Evolutionary conservation across 2,329 filamentous ascomycete species (phyloP).

Genomic region (Penicillium paneum): DNA sequence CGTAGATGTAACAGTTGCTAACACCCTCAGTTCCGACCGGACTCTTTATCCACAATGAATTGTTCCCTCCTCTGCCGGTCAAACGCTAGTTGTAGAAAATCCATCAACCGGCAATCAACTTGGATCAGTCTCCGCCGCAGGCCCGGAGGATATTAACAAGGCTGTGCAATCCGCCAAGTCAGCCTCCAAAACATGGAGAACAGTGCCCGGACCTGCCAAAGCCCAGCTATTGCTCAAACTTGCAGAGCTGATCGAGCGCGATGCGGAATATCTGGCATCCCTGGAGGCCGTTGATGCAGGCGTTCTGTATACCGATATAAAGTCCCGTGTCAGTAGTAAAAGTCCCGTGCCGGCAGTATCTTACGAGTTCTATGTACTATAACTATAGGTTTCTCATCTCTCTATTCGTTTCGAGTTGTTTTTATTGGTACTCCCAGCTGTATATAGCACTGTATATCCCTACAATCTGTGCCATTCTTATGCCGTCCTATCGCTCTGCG

Average conservation of each 20-base stretch:
- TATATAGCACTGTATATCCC: not conserved
- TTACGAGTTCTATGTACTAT: not conserved
- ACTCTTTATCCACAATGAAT: slow-evolving; percentile 31
- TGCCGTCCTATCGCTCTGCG: not conserved
- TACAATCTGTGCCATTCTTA: not conserved
- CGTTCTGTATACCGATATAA: slow-evolving; percentile 22
- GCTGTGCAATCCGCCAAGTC: slow-evolving; percentile 21
- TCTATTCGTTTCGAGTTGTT: not conserved
- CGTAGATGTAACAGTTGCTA: not conserved
- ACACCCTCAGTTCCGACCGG: slow-evolving; percentile 22
- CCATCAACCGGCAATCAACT: slow-evolving; percentile 24
- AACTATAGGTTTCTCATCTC: not conserved
- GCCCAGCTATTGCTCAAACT: slow-evolving; percentile 23
- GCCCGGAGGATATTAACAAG: slow-evolving; percentile 24
- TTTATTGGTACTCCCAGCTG: not conserved
- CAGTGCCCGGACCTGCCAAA: slow-evolving; percentile 18
- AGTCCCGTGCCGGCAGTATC: too few species aligned
- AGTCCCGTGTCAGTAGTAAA: too few species aligned
- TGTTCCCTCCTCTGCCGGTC: slow-evolving; percentile 16
- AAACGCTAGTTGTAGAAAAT: slow-evolving; percentile 24
- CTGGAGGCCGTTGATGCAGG: slow-evolving; percentile 29
- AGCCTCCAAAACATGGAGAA: slow-evolving; percentile 25
- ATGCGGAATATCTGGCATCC: slow-evolving; percentile 26
- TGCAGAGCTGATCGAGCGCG: slow-evolving; percentile 28
- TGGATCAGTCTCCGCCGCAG: slow-evolving; percentile 24